A percentile compares a stretch with the other conserved stretches of the same genome.
Conservation (phyloP, 2,329 filamentous ascomycete species). For the Cladosporium cucumerinum region DNA sequence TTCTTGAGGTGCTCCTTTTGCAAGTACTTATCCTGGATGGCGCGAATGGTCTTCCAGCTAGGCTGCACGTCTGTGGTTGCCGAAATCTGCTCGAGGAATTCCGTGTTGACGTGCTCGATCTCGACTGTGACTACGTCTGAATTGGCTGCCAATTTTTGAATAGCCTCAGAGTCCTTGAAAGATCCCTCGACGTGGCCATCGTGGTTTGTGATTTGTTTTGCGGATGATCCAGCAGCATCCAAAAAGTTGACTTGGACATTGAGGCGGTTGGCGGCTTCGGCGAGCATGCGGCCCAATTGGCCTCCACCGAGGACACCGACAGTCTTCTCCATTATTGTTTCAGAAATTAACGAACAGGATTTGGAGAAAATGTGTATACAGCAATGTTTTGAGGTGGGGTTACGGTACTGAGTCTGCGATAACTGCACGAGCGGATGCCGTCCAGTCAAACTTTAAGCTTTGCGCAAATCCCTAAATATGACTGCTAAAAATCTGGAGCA, state of each 20-base stretch:
- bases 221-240: conserved; percentile 71
- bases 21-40: conserved; percentile 89
- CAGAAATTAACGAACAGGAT: background rate
- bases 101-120: conserved; percentile 92
- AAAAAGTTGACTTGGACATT: conserved; percentile 77
- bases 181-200: conserved; percentile 75
- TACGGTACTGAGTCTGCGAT: background rate
- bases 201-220: conserved; percentile 80
- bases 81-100: conserved; percentile 79
- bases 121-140: conserved; percentile 87
- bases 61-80: conserved; percentile 66
- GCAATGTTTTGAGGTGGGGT: background rate
- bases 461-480: conserved; percentile 5
- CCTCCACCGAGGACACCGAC: conserved; percentile 46
- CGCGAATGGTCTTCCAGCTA: conserved; percentile 78
- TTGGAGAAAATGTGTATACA: background rate
- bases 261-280: conserved; percentile 76
- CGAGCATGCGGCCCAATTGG: conserved; percentile 84
- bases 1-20: conserved; percentile 78
- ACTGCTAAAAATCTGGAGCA: conserved; percentile 5
- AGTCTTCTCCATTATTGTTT: conserved; percentile 20
- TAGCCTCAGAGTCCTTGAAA: conserved; percentile 77
- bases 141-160: conserved; percentile 70
- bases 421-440: background rate
- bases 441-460: conserved; percentile 15